These are phyloP conservation scores for Mycosphaerelloides madeirae DNA, from an alignment of 2,329 filamentous ascomycete species.

Conservation along the genomic window DNA sequence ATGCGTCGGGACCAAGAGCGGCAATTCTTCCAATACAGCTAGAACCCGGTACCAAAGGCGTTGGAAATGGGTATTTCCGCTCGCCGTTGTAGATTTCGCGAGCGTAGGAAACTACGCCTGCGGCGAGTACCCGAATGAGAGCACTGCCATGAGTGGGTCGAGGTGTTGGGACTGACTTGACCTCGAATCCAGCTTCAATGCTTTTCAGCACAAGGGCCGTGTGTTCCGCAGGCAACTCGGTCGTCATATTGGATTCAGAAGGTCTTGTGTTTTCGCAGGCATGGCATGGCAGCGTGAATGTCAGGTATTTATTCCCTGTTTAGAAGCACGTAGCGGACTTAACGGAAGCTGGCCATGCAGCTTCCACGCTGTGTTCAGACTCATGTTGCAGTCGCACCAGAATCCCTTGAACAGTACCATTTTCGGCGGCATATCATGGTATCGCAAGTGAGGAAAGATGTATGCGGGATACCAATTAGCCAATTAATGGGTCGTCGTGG, in stretches of 20 bases:
- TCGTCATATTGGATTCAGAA: not conserved
- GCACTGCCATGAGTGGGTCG: not conserved
- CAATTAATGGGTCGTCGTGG: too few species aligned
- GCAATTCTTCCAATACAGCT: constrained; percentile 35
- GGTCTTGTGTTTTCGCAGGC: too few species aligned
- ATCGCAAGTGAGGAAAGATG: too few species aligned
- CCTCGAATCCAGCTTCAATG: not conserved
- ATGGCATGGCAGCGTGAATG: too few species aligned
- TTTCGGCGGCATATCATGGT: too few species aligned
- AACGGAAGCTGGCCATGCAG: too few species aligned
- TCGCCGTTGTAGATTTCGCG: constrained; percentile 5
- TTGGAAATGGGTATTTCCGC: constrained; percentile 30
- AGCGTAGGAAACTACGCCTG: not conserved
- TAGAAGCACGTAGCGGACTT: too few species aligned
- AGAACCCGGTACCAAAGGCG: constrained; percentile 33
- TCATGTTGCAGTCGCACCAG: too few species aligned
- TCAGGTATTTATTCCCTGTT: too few species aligned
- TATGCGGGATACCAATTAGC: too few species aligned
- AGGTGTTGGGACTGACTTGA: not conserved
- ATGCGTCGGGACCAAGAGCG: constrained; percentile 36
- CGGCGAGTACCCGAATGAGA: not conserved
- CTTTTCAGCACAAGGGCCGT: constrained; percentile 1
- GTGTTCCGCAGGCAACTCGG: not conserved
- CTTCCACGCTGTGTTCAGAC: too few species aligned
- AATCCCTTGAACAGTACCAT: too few species aligned